phyloP scores from a whole-genome alignment of 768 basidiomycete genomes.

The Rhodotorula kratochvilovae region DNA sequence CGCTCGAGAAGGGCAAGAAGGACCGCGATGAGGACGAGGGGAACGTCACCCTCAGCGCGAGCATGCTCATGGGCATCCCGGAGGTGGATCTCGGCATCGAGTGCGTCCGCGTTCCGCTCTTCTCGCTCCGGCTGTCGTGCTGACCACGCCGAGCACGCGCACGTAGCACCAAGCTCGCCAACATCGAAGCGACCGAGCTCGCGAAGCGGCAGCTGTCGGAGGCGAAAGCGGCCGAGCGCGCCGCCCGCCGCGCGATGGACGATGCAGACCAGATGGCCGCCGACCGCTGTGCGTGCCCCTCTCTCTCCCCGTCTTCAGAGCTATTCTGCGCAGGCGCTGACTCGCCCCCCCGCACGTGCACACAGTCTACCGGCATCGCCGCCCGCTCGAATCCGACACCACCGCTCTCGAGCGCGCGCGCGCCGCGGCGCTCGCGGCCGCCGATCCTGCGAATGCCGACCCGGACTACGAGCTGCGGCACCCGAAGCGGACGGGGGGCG shows the following conservation, averaged over 20 bases:
- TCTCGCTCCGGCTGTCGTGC: not conserved
- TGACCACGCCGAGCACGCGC: not conserved
- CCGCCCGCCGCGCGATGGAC: not conserved
- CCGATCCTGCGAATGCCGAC: slow-evolving; percentile 49
- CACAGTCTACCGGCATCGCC: slow-evolving; percentile 76
- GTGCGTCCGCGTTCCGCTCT: slow-evolving; percentile 54
- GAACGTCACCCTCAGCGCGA: slow-evolving; percentile 82
- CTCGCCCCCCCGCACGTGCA: not conserved
- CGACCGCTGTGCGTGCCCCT: slow-evolving; percentile 67
- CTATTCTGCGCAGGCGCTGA: not conserved
- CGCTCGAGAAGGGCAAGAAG: slow-evolving; percentile 13
- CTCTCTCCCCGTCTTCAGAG: no score
- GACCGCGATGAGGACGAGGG: slow-evolving; percentile 65
- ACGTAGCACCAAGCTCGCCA: slow-evolving; percentile 73
- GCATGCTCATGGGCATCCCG: slow-evolving; percentile 96
- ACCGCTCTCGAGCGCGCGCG: slow-evolving; percentile 81
- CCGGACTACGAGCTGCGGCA: slow-evolving; percentile 20
- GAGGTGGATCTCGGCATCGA: slow-evolving; percentile 99
- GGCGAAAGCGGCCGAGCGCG: not conserved
- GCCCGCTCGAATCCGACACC: slow-evolving; percentile 77
- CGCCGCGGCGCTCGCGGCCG: slow-evolving; percentile 69
- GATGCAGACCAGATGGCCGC: slow-evolving; percentile 83
- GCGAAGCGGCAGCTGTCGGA: slow-evolving; percentile 83
- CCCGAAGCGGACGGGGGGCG: not conserved
- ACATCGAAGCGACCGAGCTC: slow-evolving; percentile 96